Conservation (phyloP, 495 filamentous ascomycete genomes). For the Neurospora sp. region DNA sequence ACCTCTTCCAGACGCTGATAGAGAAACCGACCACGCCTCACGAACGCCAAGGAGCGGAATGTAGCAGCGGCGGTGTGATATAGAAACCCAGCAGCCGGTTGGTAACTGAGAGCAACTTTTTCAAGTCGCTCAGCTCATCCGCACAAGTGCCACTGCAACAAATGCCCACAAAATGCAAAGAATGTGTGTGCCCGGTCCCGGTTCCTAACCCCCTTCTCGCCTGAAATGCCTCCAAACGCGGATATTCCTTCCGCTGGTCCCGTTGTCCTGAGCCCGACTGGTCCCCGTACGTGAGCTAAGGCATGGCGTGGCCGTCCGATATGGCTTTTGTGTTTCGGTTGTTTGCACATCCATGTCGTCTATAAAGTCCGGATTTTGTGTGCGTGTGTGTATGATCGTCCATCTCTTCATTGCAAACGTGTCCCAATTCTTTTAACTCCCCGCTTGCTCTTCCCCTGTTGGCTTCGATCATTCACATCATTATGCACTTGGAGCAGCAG, state of each 20-base stretch:
- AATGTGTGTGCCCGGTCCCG: neutral
- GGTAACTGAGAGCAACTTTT: neutral
- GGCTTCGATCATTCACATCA: slow-evolving; percentile 58
- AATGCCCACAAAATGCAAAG: neutral
- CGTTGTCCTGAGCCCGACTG: neutral
- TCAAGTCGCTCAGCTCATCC: neutral
- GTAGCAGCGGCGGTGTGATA: neutral
- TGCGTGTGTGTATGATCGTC: neutral
- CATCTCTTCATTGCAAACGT: neutral
- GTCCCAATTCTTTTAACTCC: neutral
- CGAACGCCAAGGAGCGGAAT: neutral
- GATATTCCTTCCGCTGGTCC: neutral
- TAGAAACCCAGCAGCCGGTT: neutral
- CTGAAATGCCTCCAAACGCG: neutral
- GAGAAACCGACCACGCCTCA: neutral
- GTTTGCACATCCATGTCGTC: neutral
- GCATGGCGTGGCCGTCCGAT: neutral
- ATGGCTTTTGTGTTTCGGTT: neutral
- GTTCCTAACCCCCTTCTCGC: neutral
- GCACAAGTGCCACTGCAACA: neutral
- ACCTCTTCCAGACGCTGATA: neutral
- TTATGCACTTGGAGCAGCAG: slow-evolving; percentile 78
- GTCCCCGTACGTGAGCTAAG: neutral
- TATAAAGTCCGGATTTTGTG: neutral
- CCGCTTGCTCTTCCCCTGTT: neutral